phyloP scores from a whole-genome alignment of 768 basidiomycete species.

The Boletus huronensis region DNA sequence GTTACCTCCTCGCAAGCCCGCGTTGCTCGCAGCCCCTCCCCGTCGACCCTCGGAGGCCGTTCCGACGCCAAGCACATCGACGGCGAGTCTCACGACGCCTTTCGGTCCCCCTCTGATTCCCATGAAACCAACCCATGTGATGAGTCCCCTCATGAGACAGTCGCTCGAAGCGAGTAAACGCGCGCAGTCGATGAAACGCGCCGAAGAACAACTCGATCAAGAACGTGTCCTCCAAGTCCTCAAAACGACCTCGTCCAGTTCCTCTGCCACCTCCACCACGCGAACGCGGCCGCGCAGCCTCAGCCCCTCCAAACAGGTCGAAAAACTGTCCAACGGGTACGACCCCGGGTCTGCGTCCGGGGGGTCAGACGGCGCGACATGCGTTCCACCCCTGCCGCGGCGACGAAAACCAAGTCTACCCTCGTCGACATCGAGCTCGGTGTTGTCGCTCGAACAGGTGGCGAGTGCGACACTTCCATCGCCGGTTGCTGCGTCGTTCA shows the following conservation, averaged over 20 bases:
- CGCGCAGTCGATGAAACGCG: conserved; percentile 66
- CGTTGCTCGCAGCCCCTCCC: conserved; percentile 10
- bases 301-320: conserved; percentile 27
- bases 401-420: conserved; percentile 34
- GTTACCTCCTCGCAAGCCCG: conserved; percentile 37
- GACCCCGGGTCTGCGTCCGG: not conserved
- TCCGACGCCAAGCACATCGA: conserved; percentile 1
- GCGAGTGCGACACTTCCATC: conserved; percentile 35
- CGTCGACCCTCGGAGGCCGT: conserved; percentile 23
- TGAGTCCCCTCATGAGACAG: conserved; percentile 67
- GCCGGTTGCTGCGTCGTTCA: conserved; percentile 9
- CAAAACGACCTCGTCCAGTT: conserved; percentile 50
- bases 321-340: conserved; percentile 2
- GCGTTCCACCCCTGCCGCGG: conserved; percentile 35
- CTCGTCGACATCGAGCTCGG: conserved; percentile 34
- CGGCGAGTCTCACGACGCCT: not conserved
- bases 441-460: conserved; percentile 40
- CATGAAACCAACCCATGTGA: conserved; percentile 41
- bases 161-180: conserved; percentile 70
- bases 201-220: conserved; percentile 63
- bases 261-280: conserved; percentile 10
- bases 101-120: conserved; percentile 22
- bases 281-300: conserved; percentile 31
- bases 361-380: conserved; percentile 21
- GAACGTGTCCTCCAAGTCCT: conserved; percentile 70